Evolutionary conservation across 257 asterid genomes (phyloP).

Genomic region (Capsicum chinense): DNA sequence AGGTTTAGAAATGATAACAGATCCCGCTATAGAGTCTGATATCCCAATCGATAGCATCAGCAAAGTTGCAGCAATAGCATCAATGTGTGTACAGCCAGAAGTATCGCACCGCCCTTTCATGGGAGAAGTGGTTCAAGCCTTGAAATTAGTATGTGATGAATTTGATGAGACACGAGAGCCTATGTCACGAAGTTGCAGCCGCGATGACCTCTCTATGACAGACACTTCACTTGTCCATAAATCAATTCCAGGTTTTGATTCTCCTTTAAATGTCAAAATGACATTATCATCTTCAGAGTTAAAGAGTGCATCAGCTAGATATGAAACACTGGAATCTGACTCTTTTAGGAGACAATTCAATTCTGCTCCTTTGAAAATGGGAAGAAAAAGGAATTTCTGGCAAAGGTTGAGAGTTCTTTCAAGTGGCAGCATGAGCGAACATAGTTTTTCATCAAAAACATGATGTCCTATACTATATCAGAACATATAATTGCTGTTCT

Average conservation of each 20-base stretch:
- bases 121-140: slow-evolving; percentile 98
- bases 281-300: slow-evolving; percentile 58
- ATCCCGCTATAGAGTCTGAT: slow-evolving; percentile 49
- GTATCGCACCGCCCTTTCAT: slow-evolving; percentile 95
- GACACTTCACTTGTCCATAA: slow-evolving; percentile 43
- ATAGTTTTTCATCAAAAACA: slow-evolving; percentile 48
- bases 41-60: slow-evolving; percentile 56
- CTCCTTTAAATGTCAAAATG: slow-evolving; percentile 41
- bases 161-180: slow-evolving; percentile 62
- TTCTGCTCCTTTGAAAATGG: slow-evolving; percentile 77
- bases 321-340: slow-evolving; percentile 58
- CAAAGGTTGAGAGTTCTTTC: slow-evolving; percentile 62
- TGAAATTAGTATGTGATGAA: slow-evolving; percentile 87
- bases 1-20: slow-evolving; percentile 66
- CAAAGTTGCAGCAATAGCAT: slow-evolving; percentile 86
- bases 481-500: background rate
- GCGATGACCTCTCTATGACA: slow-evolving; percentile 50
- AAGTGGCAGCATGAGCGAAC: slow-evolving; percentile 84
- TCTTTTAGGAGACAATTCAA: slow-evolving; percentile 79
- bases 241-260: slow-evolving; percentile 33
- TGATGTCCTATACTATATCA: slow-evolving; percentile 28
- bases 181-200: slow-evolving; percentile 68
- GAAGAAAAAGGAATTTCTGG: slow-evolving; percentile 65
- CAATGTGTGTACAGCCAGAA: slow-evolving; percentile 98
- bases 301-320: slow-evolving; percentile 46